Evolutionary conservation across 306 rosid species (phyloP).

Genomic region (Trichosanthes cucumerina): DNA sequence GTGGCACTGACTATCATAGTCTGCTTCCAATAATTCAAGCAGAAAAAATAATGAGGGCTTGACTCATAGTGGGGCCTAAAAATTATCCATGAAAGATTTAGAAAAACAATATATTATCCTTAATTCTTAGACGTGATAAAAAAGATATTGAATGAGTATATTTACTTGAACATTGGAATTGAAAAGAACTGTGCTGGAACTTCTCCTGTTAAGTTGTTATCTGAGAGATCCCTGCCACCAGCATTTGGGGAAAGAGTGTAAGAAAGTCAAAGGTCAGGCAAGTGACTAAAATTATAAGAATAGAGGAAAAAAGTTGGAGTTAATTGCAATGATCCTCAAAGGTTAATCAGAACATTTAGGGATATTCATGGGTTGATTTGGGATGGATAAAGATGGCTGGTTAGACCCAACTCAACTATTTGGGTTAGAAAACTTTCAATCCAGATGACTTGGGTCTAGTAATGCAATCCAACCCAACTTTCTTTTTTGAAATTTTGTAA

Average conservation of each 20-base stretch:
- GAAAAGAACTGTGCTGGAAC: conserved; percentile 63
- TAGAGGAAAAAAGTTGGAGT: conserved; percentile 6
- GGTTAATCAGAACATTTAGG: conserved; percentile 20
- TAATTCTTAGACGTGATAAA: neutral
- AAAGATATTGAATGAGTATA: neutral
- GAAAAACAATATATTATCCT: neutral
- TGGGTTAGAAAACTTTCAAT: neutral
- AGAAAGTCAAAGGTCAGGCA: conserved; percentile 10
- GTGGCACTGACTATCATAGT: too few relatives aligned
- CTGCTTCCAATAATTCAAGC: neutral
- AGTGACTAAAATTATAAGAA: neutral
- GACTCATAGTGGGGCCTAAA: neutral
- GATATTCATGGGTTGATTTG: neutral
- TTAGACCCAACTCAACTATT: neutral
- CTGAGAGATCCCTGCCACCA: conserved; percentile 74
- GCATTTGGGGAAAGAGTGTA: conserved; percentile 12
- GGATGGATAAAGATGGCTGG: neutral
- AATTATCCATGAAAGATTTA: neutral
- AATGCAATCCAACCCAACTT: neutral
- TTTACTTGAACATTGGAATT: conserved; percentile 54
- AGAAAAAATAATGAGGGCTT: neutral
- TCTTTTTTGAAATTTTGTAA: neutral
- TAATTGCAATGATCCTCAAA: conserved; percentile 18
- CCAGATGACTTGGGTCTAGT: neutral
- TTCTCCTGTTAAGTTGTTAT: conserved; percentile 53